Base-by-base conservation (phyloP, 139 green algal species). In the Nannochloris sp. region DNA sequence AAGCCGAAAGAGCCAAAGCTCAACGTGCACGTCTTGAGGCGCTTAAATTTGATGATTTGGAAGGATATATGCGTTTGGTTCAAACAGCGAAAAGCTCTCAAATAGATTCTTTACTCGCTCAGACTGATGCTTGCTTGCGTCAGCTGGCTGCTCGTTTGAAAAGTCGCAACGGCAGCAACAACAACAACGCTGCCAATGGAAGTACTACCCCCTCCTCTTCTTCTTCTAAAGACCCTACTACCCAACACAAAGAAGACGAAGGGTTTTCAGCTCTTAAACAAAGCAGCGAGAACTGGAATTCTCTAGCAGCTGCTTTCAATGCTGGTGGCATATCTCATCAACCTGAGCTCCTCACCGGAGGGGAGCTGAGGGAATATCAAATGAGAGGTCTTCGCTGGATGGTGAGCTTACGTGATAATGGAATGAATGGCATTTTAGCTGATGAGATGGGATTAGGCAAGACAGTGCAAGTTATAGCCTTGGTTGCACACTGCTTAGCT, bases 391-490 rank as follows among this genome's bases (percentile, higher is more conserved):
- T 97, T 45, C 96, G 96, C 71, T 97, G 91, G 85, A 78, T 97
- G 63, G 74, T 91, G 35, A 80, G 77, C 62, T 82, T 79, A 44
- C 95, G 85, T 76, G 44, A 65, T 29, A 64, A 81, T 3, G 80
- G 88, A 51, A 70, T 81, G 39, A 98, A 97, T 73, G 72, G 76
- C 44, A 98, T 98, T 51, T 79, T 98, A 66, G 92, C 93, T 2
- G 92, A 97, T 68, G 92, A 98, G 75, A 96, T 97, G 90, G 86
- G 74, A 5, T 84, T 88, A 45, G 81, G 85, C 64, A 95, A 95
- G 71, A 95, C 86, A 3, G 71, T 97, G 15, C 90, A 97, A 81
- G 83, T 88, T 54, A 3, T 65, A 1, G n/a, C 47, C 14, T 23
- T 35, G 66, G 38, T 45, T 14, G 37, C 23, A 5, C 31, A 64